Evolutionary conservation across 2,329 filamentous ascomycete genomes (phyloP).

Genomic region (Exophiala bonariae): DNA sequence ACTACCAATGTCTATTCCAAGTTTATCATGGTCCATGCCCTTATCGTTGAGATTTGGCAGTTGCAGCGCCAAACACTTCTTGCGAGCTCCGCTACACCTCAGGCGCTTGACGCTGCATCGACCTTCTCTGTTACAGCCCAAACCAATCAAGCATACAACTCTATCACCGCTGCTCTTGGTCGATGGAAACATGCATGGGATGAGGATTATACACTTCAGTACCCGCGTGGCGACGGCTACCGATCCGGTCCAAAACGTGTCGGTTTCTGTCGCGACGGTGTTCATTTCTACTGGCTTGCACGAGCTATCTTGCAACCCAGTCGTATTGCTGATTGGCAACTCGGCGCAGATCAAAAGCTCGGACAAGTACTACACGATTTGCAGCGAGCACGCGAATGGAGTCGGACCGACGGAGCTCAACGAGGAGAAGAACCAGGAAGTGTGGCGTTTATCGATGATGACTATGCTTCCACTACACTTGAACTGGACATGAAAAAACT

Average conservation of each 20-base stretch:
- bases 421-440: slow-evolving; percentile 69
- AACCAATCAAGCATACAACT: slow-evolving; percentile 49
- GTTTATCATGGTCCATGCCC: slow-evolving; percentile 70
- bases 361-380: slow-evolving; percentile 61
- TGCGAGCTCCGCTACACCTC: slow-evolving; percentile 22
- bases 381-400: slow-evolving; percentile 61
- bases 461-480: slow-evolving; percentile 63
- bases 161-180: slow-evolving; percentile 57
- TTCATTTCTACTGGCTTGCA: slow-evolving; percentile 73
- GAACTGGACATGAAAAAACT: slow-evolving; percentile 71
- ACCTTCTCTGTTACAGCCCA: slow-evolving; percentile 51
- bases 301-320: slow-evolving; percentile 64
- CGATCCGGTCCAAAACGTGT: slow-evolving; percentile 52
- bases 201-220: slow-evolving; percentile 67
- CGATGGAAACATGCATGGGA: slow-evolving; percentile 76
- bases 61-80: slow-evolving; percentile 47
- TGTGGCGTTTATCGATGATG: slow-evolving; percentile 66
- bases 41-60: slow-evolving; percentile 63
- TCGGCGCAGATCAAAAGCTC: slow-evolving; percentile 61
- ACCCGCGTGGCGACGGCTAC: slow-evolving; percentile 47
- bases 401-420: slow-evolving; percentile 62
- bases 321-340: slow-evolving; percentile 53
- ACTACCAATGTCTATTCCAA: slow-evolving; percentile 73
- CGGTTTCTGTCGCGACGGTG: slow-evolving; percentile 70
- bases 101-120: slow-evolving; percentile 9